These are phyloP conservation scores for Kappamyces sp. DNA, from an alignment of 192 early-diverging fungal genomes.

Conservation along the genomic window DNA sequence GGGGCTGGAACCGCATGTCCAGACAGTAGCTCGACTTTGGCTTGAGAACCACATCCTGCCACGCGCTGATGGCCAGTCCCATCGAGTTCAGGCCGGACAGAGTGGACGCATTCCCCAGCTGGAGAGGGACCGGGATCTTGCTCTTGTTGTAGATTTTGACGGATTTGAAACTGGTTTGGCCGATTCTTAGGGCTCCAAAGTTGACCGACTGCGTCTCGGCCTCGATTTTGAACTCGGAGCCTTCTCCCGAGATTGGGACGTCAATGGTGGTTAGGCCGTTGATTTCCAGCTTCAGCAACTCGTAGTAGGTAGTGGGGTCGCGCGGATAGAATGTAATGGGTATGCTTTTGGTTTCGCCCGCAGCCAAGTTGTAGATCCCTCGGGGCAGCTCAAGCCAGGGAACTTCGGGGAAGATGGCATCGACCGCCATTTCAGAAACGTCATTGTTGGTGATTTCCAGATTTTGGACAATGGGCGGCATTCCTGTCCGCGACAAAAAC, in stretches of 20 bases:
- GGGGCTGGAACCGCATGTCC: conserved; percentile 44
- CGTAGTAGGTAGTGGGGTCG: conserved; percentile 35
- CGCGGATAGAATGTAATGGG: conserved; percentile 44
- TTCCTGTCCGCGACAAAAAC: conserved; percentile 40
- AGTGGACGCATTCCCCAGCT: conserved; percentile 29
- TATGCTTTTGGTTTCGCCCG: conserved; percentile 34
- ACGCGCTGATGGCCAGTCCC: conserved; percentile 26
- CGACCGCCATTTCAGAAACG: conserved; percentile 40
- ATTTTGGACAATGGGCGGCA: conserved; percentile 26
- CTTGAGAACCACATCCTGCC: conserved; percentile 24
- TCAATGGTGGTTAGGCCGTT: conserved; percentile 44
- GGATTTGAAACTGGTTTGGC: conserved; percentile 27
- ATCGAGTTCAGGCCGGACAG: conserved; percentile 31
- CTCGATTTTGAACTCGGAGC: conserved; percentile 44
- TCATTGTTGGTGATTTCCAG: conserved; percentile 49
- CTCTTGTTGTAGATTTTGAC: conserved; percentile 51
- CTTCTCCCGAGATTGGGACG: conserved; percentile 37
- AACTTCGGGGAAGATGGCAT: conserved; percentile 24
- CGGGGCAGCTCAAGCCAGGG: conserved; percentile 36
- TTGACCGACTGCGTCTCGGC: conserved; percentile 36
- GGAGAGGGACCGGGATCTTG: conserved; percentile 36
- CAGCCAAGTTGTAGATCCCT: conserved; percentile 23
- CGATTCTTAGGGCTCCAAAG: conserved; percentile 52
- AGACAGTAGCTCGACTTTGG: conserved; percentile 41
- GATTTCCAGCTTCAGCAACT: conserved; percentile 48